Base-by-base conservation (phyloP, 2,329 filamentous ascomycete species). In the Lasiodiplodia hormozganensis region DNA sequence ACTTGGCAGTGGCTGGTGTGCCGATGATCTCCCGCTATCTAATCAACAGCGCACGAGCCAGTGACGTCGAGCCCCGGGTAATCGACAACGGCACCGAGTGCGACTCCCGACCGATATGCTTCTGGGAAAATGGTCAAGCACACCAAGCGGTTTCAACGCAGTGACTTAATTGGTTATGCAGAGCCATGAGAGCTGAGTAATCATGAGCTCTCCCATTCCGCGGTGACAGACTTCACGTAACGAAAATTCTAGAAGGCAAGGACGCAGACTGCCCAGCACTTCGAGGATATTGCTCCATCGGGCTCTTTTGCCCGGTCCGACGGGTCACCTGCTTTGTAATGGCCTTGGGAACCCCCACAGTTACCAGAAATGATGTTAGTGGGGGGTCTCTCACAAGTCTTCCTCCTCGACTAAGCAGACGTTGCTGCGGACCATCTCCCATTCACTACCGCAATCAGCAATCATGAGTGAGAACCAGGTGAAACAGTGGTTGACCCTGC, bases 401-500 rank as follows among this genome's bases (percentile, higher is more conserved):
- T 54, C 10, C 51, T 31, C 58, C 23, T 38, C 12, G 16, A 52
- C 16, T 11, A 51, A 28, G 34, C 23, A 43, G 40, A 43, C 14
- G 11, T 23, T 62, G 58, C 58, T 51, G 23, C 40, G 8, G 28
- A 28, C 14, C 18, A 36, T 49, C 38, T 51, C 52, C 16, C 51
- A 64, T n/a, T 57, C 18, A 34, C 57, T 51, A 12, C 51, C 53
- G n/a, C 53, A 51, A 56, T 12, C 40, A 49, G 53, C 52, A 23
- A 62, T 14, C 25, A 68, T 68, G 67, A 31, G 58, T 47, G 58
- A 65, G 11, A 74, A 74, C n/a, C 75, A 72, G 68, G 73, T 78
- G 69, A 80, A 77, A 73, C 79, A 79, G 71, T 83, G 81, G 82
- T 74, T 78, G 54, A 82, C 81, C 16, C 74, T 74, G 43, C 81